phyloP scores from a whole-genome alignment of 2,329 filamentous ascomycete species.

The Pseudocercospora fuligena region DNA sequence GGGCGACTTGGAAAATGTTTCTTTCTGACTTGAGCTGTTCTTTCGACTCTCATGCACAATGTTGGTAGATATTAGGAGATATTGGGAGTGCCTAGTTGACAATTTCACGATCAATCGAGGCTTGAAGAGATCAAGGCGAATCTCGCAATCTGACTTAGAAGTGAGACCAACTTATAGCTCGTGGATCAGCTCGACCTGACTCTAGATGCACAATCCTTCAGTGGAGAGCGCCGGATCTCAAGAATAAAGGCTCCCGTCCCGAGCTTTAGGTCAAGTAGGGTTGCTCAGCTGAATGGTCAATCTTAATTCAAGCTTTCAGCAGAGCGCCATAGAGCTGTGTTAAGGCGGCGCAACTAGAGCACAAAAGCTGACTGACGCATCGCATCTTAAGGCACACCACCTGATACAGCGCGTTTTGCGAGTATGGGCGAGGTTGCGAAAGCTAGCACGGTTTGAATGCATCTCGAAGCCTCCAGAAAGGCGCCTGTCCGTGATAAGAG shows the following conservation, averaged over 20 bases:
- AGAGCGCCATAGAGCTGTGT: neutral
- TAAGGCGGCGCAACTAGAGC: neutral
- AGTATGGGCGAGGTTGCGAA: neutral
- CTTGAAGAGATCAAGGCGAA: neutral
- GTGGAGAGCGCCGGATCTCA: neutral
- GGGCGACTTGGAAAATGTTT: neutral
- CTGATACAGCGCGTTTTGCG: neutral
- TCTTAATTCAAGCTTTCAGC: neutral
- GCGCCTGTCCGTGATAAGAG: neutral
- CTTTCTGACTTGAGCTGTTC: too few relatives aligned
- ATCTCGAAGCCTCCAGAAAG: neutral
- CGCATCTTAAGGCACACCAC: neutral
- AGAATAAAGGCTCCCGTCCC: neutral
- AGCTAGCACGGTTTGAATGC: neutral
- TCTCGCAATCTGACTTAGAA: neutral
- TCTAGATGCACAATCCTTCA: neutral
- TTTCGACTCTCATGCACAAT: neutral
- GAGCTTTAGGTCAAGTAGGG: constrained; percentile 1
- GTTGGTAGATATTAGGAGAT: neutral
- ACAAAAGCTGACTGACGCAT: constrained; percentile 1
- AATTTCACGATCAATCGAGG: neutral
- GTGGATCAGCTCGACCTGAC: neutral
- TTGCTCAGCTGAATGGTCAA: constrained; percentile 8
- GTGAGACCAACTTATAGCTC: neutral
- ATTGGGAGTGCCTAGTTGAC: neutral